Base-by-base conservation (phyloP, 768 basidiomycete genomes). In the Exidia glandulosa region DNA sequence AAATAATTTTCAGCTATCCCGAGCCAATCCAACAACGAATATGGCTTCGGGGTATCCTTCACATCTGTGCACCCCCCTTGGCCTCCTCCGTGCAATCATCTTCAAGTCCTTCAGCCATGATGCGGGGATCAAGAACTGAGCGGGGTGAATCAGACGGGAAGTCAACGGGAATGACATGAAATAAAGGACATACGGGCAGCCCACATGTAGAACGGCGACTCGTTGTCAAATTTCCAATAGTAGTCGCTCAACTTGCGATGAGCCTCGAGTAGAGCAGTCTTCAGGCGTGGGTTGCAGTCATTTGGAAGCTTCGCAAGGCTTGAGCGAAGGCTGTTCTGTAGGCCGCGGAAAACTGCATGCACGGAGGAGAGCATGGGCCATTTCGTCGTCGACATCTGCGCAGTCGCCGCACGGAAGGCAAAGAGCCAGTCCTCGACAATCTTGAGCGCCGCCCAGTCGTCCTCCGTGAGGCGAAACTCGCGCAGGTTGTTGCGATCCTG, bases 61-160 rank as follows among this genome's bases (percentile, higher is more conserved):
- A 45, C 7, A 12, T 10, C 5, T 45, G 16, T 5, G 23, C 16
- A 23, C 23, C 41, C 16, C 23, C 16, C 5, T 5, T 19, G 13
- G 37, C 33, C 16, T 74, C 72, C 34, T 65, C 59, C 1, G 58
- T 41, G 32, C 62, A 69, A 31, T 72, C 70, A 0, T 33, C 36
- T 13, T 57, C 37, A 0, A 72, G 31, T 2, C 61, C 65, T 2
- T 63, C 56, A 47, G 70, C 71, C 2, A 66, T 65, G 23, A 74
- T 71, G 2, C 70, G 66, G 31, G 71, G 73, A 57, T 74, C 72
- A 6, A 74, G 65, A 6, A 74, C 73, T 74, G 41, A 36, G 9
- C 9, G 34, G 34, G 9, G 10, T 36, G 19, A 16, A 10, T 36
- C 10, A 10, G 34, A n/a, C n/a, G n/a, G n/a, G n/a, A n/a, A n/a